Conservation (phyloP, 2,329 filamentous ascomycete species). For the Alternaria brassicicola region DNA sequence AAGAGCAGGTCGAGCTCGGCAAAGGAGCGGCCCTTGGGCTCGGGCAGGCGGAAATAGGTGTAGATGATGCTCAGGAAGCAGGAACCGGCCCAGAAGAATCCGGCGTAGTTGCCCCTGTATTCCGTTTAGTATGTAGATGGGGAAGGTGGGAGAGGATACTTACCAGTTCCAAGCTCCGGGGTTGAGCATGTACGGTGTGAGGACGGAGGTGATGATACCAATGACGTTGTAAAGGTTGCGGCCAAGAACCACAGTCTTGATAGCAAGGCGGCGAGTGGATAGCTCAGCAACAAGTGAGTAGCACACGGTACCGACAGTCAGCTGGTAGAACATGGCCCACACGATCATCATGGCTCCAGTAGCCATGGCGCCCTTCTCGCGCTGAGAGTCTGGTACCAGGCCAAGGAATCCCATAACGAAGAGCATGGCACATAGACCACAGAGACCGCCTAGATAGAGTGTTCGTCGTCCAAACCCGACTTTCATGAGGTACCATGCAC, state of each 20-base stretch:
- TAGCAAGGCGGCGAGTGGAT: slow-evolving; percentile 80
- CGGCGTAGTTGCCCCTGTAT: slow-evolving; percentile 75
- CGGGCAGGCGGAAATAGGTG: slow-evolving; percentile 79
- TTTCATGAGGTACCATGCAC: slow-evolving; percentile 81
- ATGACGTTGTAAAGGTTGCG: slow-evolving; percentile 80
- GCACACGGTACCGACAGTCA: slow-evolving; percentile 86
- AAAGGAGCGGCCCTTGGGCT: slow-evolving; percentile 79
- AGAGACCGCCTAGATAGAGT: slow-evolving; percentile 76
- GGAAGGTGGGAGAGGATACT: background rate
- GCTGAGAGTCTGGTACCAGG: slow-evolving; percentile 67
- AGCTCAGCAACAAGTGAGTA: slow-evolving; percentile 88
- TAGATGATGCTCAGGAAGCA: slow-evolving; percentile 83
- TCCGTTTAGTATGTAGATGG: background rate
- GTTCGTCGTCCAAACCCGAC: slow-evolving; percentile 74
- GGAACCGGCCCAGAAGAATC: slow-evolving; percentile 86
- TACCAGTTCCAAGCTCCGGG: slow-evolving; percentile 77
- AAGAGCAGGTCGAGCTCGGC: slow-evolving; percentile 88
- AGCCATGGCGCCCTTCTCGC: slow-evolving; percentile 69
- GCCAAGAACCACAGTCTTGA: slow-evolving; percentile 89
- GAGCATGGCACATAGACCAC: slow-evolving; percentile 74
- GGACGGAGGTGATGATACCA: slow-evolving; percentile 77
- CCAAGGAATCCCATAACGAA: slow-evolving; percentile 84
- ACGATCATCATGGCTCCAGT: slow-evolving; percentile 79
- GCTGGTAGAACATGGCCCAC: slow-evolving; percentile 69
- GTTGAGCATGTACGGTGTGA: slow-evolving; percentile 94